These are phyloP conservation scores for Ceratocystis alfenasii DNA, from an alignment of 2,329 filamentous ascomycete genomes.

Conservation along the genomic window DNA sequence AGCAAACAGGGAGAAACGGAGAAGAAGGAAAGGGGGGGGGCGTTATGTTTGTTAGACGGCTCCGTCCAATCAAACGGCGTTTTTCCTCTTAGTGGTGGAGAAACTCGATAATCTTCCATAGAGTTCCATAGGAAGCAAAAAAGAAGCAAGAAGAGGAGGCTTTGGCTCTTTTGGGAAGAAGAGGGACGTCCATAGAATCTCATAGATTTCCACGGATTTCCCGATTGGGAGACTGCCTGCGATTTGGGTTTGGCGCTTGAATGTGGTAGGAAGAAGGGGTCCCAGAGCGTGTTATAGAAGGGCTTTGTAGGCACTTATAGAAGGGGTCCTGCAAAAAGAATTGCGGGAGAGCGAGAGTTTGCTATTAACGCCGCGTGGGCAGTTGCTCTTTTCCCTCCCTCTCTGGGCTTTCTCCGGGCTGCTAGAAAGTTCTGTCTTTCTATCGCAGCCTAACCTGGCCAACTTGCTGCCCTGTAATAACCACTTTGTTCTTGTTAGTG, in stretches of 20 bases:
- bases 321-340: not conserved
- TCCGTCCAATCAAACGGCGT: not conserved
- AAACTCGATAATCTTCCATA: not conserved
- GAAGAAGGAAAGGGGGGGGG: not conserved
- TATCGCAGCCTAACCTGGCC: not conserved
- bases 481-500: too few relatives aligned
- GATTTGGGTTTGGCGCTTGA: not conserved
- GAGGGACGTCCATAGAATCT: conserved; percentile 6
- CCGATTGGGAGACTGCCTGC: not conserved
- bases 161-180: conserved; percentile 8
- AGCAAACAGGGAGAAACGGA: not conserved
- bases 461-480: not conserved
- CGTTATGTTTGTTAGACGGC: not conserved
- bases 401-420: not conserved
- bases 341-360: not conserved
- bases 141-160: not conserved
- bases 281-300: not conserved
- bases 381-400: not conserved
- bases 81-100: not conserved
- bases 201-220: conserved; percentile 7
- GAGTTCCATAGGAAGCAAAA: not conserved
- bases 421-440: not conserved
- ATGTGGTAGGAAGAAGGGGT: not conserved
- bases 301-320: not conserved
- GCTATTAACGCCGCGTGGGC: not conserved